These are phyloP conservation scores for Blastocystis sp. DNA, from an alignment of 352 stramenopile genomes.

Conservation along the genomic window DNA sequence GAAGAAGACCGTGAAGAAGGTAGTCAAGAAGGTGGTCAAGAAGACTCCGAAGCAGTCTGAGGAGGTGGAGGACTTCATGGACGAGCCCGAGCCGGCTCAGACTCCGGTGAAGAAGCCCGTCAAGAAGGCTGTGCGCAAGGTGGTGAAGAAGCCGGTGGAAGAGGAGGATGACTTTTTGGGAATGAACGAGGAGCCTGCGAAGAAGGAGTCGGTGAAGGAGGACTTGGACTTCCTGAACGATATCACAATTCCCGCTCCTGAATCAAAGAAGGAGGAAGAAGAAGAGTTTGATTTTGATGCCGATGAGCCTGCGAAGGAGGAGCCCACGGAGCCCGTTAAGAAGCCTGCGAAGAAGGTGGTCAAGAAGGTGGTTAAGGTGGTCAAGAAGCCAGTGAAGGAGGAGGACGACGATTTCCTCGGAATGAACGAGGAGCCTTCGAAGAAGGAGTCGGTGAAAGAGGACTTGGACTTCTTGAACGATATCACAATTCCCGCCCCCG, in stretches of 20 bases:
- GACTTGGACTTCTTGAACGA: conserved; percentile 30
- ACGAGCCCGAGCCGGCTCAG: neutral
- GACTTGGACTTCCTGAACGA: conserved; percentile 13
- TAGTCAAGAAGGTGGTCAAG: conserved; percentile 48
- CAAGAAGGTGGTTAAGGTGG: conserved; percentile 27
- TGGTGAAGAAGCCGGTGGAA: neutral
- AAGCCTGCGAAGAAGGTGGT: neutral
- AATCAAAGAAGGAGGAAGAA: neutral
- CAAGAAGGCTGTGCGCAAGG: neutral
- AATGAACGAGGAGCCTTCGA: neutral
- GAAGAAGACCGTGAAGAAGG: conserved; percentile 36
- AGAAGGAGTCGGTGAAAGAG: neutral
- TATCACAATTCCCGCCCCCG: neutral
- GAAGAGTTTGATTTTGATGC: neutral
- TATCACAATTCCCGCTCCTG: neutral
- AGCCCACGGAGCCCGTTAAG: neutral
- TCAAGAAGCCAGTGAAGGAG: conserved; percentile 7
- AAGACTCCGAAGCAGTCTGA: conserved; percentile 25
- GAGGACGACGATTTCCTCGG: conserved; percentile 31
- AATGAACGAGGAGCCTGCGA: neutral
- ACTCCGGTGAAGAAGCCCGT: neutral
- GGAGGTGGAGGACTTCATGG: neutral
- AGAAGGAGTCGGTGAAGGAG: neutral
- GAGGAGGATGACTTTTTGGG: neutral
- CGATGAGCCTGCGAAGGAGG: neutral